A percentile compares a stretch with the other conserved stretches of the same genome.
Conservation (phyloP, 164 flowering plant genomes). For the Tinospora cordifolia region DNA sequence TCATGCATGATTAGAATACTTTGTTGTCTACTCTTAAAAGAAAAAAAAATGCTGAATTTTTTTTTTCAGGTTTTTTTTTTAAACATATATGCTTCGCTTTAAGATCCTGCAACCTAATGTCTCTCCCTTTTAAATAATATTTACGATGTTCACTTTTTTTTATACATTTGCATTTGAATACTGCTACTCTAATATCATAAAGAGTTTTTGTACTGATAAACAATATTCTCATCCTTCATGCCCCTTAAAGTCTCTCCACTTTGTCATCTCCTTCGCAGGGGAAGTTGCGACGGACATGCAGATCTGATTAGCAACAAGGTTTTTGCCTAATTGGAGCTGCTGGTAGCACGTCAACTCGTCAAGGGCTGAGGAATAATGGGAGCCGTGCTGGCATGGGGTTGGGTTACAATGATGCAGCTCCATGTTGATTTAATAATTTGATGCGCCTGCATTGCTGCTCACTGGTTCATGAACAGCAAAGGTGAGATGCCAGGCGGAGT, state of each 20-base stretch:
- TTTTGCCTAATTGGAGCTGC: neutral
- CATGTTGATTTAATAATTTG: neutral
- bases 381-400: neutral
- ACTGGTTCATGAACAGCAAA: neutral
- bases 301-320: neutral
- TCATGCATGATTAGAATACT: no score
- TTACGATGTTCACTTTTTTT: no score
- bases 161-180: no score
- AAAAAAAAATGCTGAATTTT: no score
- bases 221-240: neutral
- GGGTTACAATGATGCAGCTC: neutral
- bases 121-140: no score
- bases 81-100: no score
- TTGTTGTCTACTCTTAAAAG: no score
- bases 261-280: conserved; percentile 7
- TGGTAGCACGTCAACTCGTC: neutral
- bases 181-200: neutral
- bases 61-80: no score
- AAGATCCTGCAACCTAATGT: no score
- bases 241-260: neutral
- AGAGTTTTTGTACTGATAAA: neutral
- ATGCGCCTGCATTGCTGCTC: neutral
- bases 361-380: neutral
- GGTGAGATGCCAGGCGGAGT: neutral
- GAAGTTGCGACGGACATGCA: conserved; percentile 14